Evolutionary conservation across 1,284 basidiomycete genomes (phyloP), one percentile per base, ranked within the genome.

Genomic region (Trametes sp.): DNA sequence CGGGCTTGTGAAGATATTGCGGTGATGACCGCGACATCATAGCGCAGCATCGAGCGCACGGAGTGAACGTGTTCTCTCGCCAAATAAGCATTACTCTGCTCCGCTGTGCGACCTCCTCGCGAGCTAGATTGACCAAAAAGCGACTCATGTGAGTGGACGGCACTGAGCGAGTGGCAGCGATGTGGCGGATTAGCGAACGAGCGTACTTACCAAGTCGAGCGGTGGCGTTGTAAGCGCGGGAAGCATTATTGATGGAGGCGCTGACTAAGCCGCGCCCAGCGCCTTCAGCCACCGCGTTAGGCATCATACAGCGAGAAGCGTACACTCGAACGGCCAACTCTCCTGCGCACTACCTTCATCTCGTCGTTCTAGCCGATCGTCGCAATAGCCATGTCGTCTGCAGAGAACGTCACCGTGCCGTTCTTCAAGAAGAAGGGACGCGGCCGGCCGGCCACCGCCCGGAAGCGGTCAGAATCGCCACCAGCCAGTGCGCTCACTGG

Each of bases 381-480:
- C 13, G 28, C n/a, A 16, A 24, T 9, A 24, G 7, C 21, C 33
- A 80, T 84, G 73, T 74, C 78, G 14, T 79, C 82, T 29, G 67
- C 75, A 28, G 76, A 78, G 62, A 70, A 77, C 61, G 69, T 84
- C 9, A 85, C 81, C 51, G 88, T 95, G 0, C 90, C 94, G 11
- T 91, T 95, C 76, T 94, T 96, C 82, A 96, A 92, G 77, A 96
- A 94, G 77, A 96, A 94, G 77, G 88, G 89, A 41, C 91, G 89
- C 70, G 81, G 87, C 7, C 82, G 92, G 4, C 92, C 93, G 16
- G 83, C 88, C 11, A 90, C 91, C 0, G 76, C 82, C 14, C 85
- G 94, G 41, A 89, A 90, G 69, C 86, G 93, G 19, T 89, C 89
- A 4, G 73, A 81, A 13, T 92, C 91, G 0, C 89, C 89, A 14